Evolutionary conservation across 163 green algal species (phyloP).

Genomic region (Scenedesmus sp.): DNA sequence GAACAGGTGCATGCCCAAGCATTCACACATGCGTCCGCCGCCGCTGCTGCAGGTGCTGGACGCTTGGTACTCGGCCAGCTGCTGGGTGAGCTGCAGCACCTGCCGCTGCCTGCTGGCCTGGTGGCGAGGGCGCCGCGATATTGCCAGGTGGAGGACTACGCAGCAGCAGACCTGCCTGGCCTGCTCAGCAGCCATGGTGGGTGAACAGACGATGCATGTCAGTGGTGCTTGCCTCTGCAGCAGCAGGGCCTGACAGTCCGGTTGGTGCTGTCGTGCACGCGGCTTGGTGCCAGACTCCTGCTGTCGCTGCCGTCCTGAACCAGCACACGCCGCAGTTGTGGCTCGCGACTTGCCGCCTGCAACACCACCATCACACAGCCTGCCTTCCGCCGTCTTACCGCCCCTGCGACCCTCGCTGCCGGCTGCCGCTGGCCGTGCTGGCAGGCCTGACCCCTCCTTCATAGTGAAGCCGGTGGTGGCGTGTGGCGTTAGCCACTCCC

Average conservation of each 20-base stretch:
- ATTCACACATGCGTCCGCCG: neutral
- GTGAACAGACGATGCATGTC: too few species aligned
- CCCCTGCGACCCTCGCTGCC: too few species aligned
- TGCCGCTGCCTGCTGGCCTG: slow-evolving; percentile 38
- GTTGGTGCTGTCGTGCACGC: neutral
- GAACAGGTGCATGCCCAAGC: neutral
- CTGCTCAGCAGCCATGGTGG: neutral
- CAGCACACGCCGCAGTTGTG: too few species aligned
- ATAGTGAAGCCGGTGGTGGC: slow-evolving; percentile 78
- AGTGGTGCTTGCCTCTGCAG: neutral
- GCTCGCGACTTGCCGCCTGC: too few species aligned
- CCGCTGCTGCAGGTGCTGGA: slow-evolving; percentile 47
- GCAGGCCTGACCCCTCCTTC: slow-evolving; percentile 64
- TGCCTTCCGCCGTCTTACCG: too few species aligned
- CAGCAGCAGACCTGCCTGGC: neutral
- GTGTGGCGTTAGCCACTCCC: slow-evolving; percentile 73
- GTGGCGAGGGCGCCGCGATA: slow-evolving; percentile 8
- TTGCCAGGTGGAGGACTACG: slow-evolving; percentile 36
- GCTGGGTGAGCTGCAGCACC: slow-evolving; percentile 8
- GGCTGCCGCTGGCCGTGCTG: too few species aligned
- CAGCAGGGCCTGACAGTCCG: neutral
- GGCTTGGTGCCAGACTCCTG: too few species aligned
- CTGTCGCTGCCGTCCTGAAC: too few species aligned
- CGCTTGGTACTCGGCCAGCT: slow-evolving; percentile 9
- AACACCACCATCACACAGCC: too few species aligned